These are phyloP conservation scores for Yamadazyma scolyti DNA, from an alignment of 805 yeast genomes.

Conservation along the genomic window DNA sequence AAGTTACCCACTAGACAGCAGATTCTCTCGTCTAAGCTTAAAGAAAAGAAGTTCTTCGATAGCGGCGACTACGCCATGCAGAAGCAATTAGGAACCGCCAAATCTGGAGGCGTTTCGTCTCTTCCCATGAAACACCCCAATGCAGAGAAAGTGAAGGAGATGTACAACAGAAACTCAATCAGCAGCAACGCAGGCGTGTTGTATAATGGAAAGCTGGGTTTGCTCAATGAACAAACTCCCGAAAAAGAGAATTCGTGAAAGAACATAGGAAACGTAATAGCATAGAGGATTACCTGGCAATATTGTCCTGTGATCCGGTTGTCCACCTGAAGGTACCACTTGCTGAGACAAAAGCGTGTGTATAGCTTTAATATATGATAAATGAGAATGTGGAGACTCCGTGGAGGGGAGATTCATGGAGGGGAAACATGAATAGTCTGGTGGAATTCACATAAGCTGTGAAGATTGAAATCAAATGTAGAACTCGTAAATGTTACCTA, in stretches of 20 bases:
- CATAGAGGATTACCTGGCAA: too few relatives aligned
- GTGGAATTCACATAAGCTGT: too few relatives aligned
- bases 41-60: slow-evolving; percentile 89
- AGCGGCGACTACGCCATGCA: slow-evolving; percentile 92
- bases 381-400: too few relatives aligned
- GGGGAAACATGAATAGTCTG: too few relatives aligned
- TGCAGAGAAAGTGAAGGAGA: slow-evolving; percentile 57
- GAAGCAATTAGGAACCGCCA: slow-evolving; percentile 29
- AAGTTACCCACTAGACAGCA: slow-evolving; percentile 80
- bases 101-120: slow-evolving; percentile 27
- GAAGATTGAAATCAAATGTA: too few relatives aligned
- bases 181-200: slow-evolving; percentile 45
- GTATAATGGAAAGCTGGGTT: slow-evolving; percentile 48
- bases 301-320: too few relatives aligned
- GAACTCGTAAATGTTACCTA: too few relatives aligned
- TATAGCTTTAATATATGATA: too few relatives aligned
- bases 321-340: too few relatives aligned
- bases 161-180: slow-evolving; percentile 53
- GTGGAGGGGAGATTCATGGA: too few relatives aligned
- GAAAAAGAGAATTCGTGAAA: too few relatives aligned
- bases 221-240: slow-evolving; percentile 51
- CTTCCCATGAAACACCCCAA: slow-evolving; percentile 47
- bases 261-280: slow-evolving; percentile 10
- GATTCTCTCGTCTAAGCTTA: slow-evolving; percentile 66
- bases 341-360: too few relatives aligned